phyloP scores from a whole-genome alignment of 495 filamentous ascomycete species.

The Oidiodendron maius region DNA sequence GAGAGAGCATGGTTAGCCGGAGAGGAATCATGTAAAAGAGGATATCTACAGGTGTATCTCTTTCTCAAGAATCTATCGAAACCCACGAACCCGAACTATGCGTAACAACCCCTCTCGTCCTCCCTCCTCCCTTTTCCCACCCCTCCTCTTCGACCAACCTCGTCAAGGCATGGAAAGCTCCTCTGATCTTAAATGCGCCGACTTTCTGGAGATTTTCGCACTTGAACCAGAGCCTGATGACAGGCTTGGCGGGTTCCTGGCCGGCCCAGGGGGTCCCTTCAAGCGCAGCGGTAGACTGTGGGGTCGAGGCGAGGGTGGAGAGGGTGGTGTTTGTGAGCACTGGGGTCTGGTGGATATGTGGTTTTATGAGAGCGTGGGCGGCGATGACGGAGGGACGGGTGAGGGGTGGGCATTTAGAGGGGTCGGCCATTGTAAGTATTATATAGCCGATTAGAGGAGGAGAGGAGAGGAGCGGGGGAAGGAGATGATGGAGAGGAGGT shows the following conservation, averaged over 20 bases:
- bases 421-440: constrained; percentile 37
- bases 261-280: constrained; percentile 53
- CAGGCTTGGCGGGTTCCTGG: constrained; percentile 52
- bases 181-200: constrained; percentile 89
- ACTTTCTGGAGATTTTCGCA: constrained; percentile 91
- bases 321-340: constrained; percentile 74
- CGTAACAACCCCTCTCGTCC: constrained; percentile 72
- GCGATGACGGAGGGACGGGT: constrained; percentile 60
- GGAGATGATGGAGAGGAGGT: neutral
- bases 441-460: too few species aligned
- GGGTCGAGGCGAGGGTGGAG: constrained; percentile 65
- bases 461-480: neutral
- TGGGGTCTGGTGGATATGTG: constrained; percentile 77
- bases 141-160: constrained; percentile 61
- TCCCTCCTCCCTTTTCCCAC: constrained; percentile 42
- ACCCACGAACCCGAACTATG: constrained; percentile 79
- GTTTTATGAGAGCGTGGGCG: constrained; percentile 67
- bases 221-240: constrained; percentile 83
- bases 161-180: constrained; percentile 83
- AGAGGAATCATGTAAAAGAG: neutral
- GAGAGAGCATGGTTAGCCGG: too few species aligned
- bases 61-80: too few species aligned
- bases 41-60: too few species aligned
- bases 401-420: constrained; percentile 49
- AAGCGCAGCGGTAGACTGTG: constrained; percentile 45